These are phyloP conservation scores for Yamadazyma sp. DNA, from an alignment of 1,139 yeast species.

Conservation along the genomic window DNA sequence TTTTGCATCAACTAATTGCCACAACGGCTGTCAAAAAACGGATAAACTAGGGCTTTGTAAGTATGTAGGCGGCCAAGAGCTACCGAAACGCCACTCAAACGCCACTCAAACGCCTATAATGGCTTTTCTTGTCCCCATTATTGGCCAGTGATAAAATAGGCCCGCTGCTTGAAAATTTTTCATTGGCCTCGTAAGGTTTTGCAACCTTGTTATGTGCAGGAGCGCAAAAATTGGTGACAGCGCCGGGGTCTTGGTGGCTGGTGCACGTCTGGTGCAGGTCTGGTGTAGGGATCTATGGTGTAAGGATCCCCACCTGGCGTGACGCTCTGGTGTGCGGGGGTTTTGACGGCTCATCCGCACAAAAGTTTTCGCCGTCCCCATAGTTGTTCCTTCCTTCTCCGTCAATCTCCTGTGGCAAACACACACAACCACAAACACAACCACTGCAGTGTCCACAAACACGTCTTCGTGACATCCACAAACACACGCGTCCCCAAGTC, in stretches of 20 bases:
- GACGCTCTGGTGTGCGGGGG: background rate
- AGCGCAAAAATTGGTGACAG: too few species aligned
- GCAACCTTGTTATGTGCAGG: conserved; percentile 1
- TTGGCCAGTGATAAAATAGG: conserved; percentile 2
- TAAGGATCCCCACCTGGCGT: background rate
- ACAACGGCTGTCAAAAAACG: too few species aligned
- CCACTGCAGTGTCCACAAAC: background rate
- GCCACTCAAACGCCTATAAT: background rate
- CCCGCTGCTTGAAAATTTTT: conserved; percentile 1
- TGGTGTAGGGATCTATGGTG: conserved; percentile 1
- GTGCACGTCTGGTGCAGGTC: too few species aligned
- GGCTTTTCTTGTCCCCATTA: background rate
- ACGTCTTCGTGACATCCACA: background rate
- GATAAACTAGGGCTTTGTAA: too few species aligned
- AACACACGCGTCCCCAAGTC: background rate
- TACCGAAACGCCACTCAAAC: too few species aligned
- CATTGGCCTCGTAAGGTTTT: background rate
- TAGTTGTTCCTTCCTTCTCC: background rate
- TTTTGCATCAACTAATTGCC: too few species aligned
- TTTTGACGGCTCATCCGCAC: too few species aligned
- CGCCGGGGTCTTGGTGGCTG: too few species aligned
- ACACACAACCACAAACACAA: conserved; percentile 1
- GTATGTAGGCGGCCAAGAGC: too few species aligned
- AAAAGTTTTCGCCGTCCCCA: conserved; percentile 1
- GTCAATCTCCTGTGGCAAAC: background rate